Percentiles rank a stretch among this genome's conserved stretches.
Conservation (phyloP, 495 filamentous ascomycete genomes). For the Penicillium ochrochloron region DNA sequence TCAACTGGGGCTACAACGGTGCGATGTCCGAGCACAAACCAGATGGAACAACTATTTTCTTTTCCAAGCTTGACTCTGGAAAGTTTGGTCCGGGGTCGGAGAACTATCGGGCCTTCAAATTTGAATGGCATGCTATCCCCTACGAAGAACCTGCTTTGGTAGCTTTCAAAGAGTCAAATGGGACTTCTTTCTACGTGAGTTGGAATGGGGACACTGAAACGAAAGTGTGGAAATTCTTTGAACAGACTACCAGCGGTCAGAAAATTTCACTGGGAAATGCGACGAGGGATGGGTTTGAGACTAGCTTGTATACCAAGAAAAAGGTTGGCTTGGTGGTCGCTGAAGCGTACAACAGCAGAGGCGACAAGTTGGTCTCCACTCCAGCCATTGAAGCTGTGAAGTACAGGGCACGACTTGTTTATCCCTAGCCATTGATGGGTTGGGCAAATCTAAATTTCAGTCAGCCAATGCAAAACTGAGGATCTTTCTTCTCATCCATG, state of each 20-base stretch:
- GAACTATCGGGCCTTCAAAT: conserved; percentile 5
- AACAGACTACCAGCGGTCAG: conserved; percentile 11
- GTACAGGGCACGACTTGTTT: conserved; percentile 13
- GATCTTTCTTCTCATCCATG: too few species aligned
- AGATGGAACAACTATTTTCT: neutral
- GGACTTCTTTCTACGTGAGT: conserved; percentile 32
- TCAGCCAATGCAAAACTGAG: too few species aligned
- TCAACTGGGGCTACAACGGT: neutral
- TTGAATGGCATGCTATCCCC: conserved; percentile 25
- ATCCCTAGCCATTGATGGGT: neutral
- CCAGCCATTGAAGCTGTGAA: conserved; percentile 2
- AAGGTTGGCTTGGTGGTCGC: conserved; percentile 11
- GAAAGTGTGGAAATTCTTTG: conserved; percentile 32
- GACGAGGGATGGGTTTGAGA: conserved; percentile 31
- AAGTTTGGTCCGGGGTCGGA: neutral
- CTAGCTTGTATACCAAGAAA: conserved; percentile 15
- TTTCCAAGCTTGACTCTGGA: neutral
- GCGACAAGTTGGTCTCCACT: conserved; percentile 18
- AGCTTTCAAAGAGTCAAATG: conserved; percentile 23
- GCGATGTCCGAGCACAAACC: neutral
- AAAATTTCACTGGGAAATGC: conserved; percentile 26
- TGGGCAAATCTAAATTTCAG: too few species aligned
- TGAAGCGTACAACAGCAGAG: conserved; percentile 16
- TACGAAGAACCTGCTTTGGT: conserved; percentile 29
- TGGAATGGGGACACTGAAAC: conserved; percentile 42